A percentile compares a stretch with the other conserved stretches of the same genome.
Evolutionary conservation across 768 basidiomycete species (phyloP).

Genomic region (Dictyophora rubrovolvata): DNA sequence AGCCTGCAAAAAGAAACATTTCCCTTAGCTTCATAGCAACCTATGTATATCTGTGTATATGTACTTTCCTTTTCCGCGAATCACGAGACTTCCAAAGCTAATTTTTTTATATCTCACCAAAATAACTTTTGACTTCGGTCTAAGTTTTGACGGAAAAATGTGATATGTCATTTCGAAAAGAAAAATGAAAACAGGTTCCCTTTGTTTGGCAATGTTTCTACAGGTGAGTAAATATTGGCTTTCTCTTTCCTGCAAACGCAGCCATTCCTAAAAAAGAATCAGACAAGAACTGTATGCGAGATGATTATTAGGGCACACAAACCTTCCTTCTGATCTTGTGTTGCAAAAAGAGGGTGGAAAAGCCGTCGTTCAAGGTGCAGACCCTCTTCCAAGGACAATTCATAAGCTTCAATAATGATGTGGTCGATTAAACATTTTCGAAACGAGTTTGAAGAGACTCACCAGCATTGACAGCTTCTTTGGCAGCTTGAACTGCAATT

Average conservation of each 20-base stretch:
- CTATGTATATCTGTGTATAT: background rate
- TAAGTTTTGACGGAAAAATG: too few species aligned
- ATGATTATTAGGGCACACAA: slow-evolving; percentile 18
- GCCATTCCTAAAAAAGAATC: slow-evolving; percentile 58
- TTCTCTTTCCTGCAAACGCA: slow-evolving; percentile 91
- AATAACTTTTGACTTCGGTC: too few species aligned
- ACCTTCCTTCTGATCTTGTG: slow-evolving; percentile 94
- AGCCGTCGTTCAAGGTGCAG: slow-evolving; percentile 78
- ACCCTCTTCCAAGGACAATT: slow-evolving; percentile 73
- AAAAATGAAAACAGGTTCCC: too few species aligned
- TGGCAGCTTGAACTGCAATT: slow-evolving; percentile 75
- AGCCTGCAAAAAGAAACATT: background rate
- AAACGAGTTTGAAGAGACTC: slow-evolving; percentile 13
- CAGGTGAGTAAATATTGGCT: slow-evolving; percentile 67
- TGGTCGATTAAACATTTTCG: background rate
- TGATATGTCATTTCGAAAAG: too few species aligned
- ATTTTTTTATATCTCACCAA: too few species aligned
- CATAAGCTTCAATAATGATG: slow-evolving; percentile 46
- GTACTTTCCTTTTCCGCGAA: background rate
- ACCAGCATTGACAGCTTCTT: slow-evolving; percentile 93
- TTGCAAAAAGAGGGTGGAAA: slow-evolving; percentile 89
- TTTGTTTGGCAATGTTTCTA: slow-evolving; percentile 14
- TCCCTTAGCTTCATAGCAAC: background rate
- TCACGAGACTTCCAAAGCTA: background rate
- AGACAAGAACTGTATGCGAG: slow-evolving; percentile 7